Base-by-base conservation (phyloP, 2,329 filamentous ascomycete genomes). In the Endoconidiophora polonica region DNA sequence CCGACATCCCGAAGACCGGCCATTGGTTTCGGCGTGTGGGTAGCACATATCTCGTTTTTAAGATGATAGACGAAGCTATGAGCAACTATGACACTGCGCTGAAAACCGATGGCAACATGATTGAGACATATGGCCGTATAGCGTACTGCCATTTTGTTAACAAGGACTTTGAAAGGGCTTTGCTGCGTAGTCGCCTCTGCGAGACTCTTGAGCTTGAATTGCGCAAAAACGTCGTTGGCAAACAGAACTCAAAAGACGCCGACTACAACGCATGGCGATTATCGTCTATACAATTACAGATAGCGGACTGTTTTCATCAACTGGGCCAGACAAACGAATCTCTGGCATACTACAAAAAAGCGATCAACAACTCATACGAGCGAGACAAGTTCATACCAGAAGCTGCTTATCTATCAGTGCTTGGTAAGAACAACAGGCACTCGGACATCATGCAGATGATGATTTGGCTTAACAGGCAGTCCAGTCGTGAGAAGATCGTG, bases 11-110 rank as follows among this genome's bases (percentile, higher is more conserved):
- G 1, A 57, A 62, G 43, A 62, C 60, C 1, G 63, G 62, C 0
- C 63, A 67, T 37, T 68, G 60, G 60, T 59, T 66, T 39, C 59
- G 63, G 6, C 61, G 66, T 2, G 58, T 66, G 0, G 66, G 66
- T 39, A 67, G 65, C 49, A 67, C 66, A 0, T 66, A 64, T 16
- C 54, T 68, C 29, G 62, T 59, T 4, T 58, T 64, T n/a, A 61
- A 58, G 5, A 59, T 65, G 53, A 59, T 66, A 44, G 58, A 53
- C 3, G 58, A 61, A 37, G 66, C 66, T 0, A 53, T 67, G 3
- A 52, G 54, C 2, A 60, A 66, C 37, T 68, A 66, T 20, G 57
- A 66, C 14, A 56, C 58, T 16, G 65, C 65, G 0, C 58, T 68
- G 3, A 57, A 59, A 18, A 57, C 64, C 2, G 65, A 67, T n/a